Conservation (phyloP, 2,329 filamentous ascomycete genomes). For the Orbilia ellipsospora region DNA sequence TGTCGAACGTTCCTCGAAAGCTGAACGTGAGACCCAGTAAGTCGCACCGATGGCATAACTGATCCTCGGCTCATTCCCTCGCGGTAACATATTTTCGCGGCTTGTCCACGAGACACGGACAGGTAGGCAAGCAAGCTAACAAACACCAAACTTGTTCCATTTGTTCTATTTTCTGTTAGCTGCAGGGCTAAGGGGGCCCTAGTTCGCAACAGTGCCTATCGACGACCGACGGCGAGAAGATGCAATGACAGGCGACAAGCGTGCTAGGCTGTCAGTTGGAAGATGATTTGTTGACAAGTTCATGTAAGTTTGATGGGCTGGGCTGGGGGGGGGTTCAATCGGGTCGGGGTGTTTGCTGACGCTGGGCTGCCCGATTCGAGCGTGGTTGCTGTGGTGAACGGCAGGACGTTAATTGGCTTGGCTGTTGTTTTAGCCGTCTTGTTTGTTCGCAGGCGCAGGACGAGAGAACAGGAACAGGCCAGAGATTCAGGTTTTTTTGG, state of each 20-base stretch:
- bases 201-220: background rate
- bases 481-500: conserved; percentile 4
- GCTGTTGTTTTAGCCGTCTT: conserved; percentile 18
- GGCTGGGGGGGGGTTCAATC: too few relatives aligned
- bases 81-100: too few relatives aligned
- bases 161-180: background rate
- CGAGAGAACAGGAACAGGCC: too few relatives aligned
- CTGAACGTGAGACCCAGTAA: background rate
- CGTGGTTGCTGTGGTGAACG: conserved; percentile 52
- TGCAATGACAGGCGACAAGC: too few relatives aligned
- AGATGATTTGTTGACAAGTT: background rate
- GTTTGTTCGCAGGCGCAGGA: background rate
- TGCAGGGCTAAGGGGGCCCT: background rate
- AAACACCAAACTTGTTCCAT: too few relatives aligned
- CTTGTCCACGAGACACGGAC: too few relatives aligned
- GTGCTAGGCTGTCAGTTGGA: too few relatives aligned
- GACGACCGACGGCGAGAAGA: too few relatives aligned
- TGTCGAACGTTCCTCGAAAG: background rate
- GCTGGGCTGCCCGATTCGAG: conserved; percentile 40
- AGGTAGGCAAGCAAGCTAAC: too few relatives aligned
- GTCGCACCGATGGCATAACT: too few relatives aligned
- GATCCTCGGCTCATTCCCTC: too few relatives aligned
- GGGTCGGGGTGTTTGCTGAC: conserved; percentile 27
- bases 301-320: background rate
- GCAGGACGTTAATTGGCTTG: conserved; percentile 23